Evolutionary conservation across 2,329 filamentous ascomycete genomes (phyloP).

Genomic region (Aureobasidium mangrovei): DNA sequence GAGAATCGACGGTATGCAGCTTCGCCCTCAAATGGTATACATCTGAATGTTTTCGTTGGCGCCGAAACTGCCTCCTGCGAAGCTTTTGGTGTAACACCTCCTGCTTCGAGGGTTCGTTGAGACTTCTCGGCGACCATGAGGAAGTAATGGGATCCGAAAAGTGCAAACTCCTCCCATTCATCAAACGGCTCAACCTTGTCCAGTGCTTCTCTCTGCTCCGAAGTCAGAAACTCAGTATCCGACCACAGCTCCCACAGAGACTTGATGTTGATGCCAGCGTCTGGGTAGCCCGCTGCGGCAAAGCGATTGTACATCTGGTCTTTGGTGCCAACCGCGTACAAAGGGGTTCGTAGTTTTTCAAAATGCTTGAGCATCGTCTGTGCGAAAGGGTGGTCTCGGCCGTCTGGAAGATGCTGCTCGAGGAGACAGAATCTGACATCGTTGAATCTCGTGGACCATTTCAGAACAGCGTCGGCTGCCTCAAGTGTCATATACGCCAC

Average conservation of each 20-base stretch:
- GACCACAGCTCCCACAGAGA: constrained; percentile 81
- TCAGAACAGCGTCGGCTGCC: too few relatives aligned
- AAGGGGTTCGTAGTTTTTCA: constrained; percentile 65
- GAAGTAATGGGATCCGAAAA: constrained; percentile 53
- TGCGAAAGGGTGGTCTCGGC: constrained; percentile 72
- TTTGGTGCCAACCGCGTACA: constrained; percentile 60
- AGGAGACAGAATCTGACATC: too few relatives aligned
- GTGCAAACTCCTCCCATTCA: constrained; percentile 88
- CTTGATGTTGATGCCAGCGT: constrained; percentile 44
- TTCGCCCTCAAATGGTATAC: too few relatives aligned
- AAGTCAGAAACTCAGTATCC: constrained; percentile 54
- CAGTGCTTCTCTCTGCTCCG: constrained; percentile 51
- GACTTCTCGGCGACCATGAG: too few relatives aligned
- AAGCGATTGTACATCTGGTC: constrained; percentile 63
- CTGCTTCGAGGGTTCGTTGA: too few relatives aligned
- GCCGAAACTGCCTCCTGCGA: too few relatives aligned
- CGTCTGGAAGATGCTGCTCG: constrained; percentile 42
- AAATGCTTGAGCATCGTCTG: constrained; percentile 79
- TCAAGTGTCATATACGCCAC: too few relatives aligned
- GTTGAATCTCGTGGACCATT: too few relatives aligned
- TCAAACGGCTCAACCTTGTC: constrained; percentile 77
- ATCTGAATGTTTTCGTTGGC: too few relatives aligned
- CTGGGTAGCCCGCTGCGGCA: constrained; percentile 55
- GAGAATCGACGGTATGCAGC: too few relatives aligned
- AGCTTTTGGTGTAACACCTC: too few relatives aligned